These are phyloP conservation scores for Aspergillus felis DNA, from an alignment of 2,329 filamentous ascomycete species.

Conservation along the genomic window DNA sequence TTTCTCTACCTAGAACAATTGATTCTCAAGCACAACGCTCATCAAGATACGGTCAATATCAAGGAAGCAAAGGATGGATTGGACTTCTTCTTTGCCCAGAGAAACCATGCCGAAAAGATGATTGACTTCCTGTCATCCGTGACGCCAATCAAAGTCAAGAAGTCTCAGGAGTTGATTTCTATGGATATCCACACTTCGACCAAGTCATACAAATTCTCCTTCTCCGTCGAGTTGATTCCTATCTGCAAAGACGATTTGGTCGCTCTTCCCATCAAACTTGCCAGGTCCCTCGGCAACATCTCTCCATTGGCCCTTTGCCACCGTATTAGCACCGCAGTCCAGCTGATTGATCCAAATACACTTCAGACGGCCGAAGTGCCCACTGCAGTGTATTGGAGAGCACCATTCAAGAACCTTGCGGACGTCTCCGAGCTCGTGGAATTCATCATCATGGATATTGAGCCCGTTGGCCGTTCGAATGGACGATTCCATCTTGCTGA, in stretches of 20 bases:
- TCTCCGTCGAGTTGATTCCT: slow-evolving; percentile 81
- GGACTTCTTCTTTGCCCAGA: slow-evolving; percentile 87
- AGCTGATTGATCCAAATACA: slow-evolving; percentile 83
- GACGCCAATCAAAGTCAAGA: slow-evolving; percentile 72
- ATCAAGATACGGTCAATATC: slow-evolving; percentile 94
- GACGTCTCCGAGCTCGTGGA: slow-evolving; percentile 83
- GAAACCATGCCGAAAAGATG: slow-evolving; percentile 90
- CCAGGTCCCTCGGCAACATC: slow-evolving; percentile 84
- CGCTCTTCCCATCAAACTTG: slow-evolving; percentile 84
- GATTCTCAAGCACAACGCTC: slow-evolving; percentile 88
- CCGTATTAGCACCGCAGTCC: slow-evolving; percentile 82
- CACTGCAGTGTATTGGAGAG: slow-evolving; percentile 81
- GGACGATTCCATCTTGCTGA: slow-evolving; percentile 84
- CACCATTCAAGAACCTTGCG: slow-evolving; percentile 77
- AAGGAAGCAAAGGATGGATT: slow-evolving; percentile 94
- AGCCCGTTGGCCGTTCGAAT: slow-evolving; percentile 68
- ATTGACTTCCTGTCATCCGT: slow-evolving; percentile 86
- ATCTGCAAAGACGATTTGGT: slow-evolving; percentile 98
- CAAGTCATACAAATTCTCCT: slow-evolving; percentile 93
- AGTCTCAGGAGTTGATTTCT: slow-evolving; percentile 89
- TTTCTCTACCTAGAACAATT: slow-evolving; percentile 86
- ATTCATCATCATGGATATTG: slow-evolving; percentile 93
- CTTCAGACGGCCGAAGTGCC: slow-evolving; percentile 87
- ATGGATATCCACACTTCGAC: slow-evolving; percentile 86
- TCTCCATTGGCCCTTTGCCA: slow-evolving; percentile 80